Conservation (phyloP, 371 early-diverging fungal species). For the Syncephalastrum monosporum region DNA sequence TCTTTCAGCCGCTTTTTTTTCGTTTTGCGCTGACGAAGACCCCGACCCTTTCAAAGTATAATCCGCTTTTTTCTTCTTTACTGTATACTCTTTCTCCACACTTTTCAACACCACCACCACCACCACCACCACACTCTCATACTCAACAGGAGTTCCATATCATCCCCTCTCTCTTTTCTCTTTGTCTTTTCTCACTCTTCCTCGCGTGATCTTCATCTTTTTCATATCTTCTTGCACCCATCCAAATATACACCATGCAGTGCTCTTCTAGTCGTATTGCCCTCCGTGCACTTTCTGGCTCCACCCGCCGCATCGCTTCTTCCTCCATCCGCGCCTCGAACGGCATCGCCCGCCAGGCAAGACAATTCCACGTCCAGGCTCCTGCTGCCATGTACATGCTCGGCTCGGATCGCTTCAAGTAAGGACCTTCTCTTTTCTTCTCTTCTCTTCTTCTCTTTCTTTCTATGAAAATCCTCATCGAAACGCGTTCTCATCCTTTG, state of each 20-base stretch:
- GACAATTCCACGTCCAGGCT: conserved; percentile 44
- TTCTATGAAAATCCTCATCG: background rate
- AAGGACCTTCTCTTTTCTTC: conserved; percentile 1
- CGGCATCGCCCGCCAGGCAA: conserved; percentile 16
- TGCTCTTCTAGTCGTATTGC: conserved; percentile 14
- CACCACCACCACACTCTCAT: background rate
- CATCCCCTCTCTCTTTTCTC: conserved; percentile 4
- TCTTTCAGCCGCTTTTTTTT: too few species aligned
- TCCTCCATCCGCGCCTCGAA: conserved; percentile 3
- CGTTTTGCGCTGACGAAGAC: conserved; percentile 2
- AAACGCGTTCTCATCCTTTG: background rate
- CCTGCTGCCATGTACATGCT: conserved; percentile 39
- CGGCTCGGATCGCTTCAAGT: conserved; percentile 36
- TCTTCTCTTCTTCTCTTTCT: background rate
- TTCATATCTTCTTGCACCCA: conserved; percentile 2
- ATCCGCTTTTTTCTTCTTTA: conserved; percentile 11
- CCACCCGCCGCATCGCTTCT: conserved; percentile 13
- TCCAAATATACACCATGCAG: conserved; percentile 11
- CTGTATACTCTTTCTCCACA: conserved; percentile 5
- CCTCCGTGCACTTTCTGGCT: conserved; percentile 11
- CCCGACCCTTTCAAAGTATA: conserved; percentile 3
- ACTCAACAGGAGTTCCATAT: too few species aligned
- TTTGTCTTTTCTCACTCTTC: background rate
- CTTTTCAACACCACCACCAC: conserved; percentile 5
- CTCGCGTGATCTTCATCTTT: background rate